Base-by-base conservation (phyloP, 2,329 filamentous ascomycete species). In the Talaromyces sp. region DNA sequence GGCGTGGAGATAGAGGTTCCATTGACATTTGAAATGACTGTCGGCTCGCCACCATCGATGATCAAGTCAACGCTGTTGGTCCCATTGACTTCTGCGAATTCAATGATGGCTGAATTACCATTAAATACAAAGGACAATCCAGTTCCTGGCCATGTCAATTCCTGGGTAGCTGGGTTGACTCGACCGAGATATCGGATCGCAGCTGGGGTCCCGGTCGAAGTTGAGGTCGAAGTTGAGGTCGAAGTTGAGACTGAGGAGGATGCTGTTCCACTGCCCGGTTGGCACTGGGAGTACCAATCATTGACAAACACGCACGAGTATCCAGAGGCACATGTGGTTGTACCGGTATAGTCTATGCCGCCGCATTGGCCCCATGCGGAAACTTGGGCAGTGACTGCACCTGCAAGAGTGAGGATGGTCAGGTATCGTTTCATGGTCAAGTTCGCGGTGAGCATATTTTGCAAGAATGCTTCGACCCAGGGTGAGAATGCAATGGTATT, bases 131-230 rank as follows among this genome's bases (percentile, higher is more conserved):
- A 64, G 0, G 54, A 50, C 27, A 64, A 22, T 3, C 62, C 54
- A 25, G 62, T 64, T 35, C 62, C 62, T 17, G 62, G 62, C 62
- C 62, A 64, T n/a, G 62, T 59, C 43, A 64, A 41, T 8, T 64
- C 62, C 1, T 52, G 59, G 15, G 62, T 64, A 11, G 41, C 54
- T 8, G 62, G 62, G 15, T 59, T 64, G 17, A 64, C 43, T 13
- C 62, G 62, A 3, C 62, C 62, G n/a, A 64, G 62, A 22, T 58
- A 64, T 10, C 54, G 52, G n/a, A 58, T 25, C 10, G 15, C 22
- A n/a, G 35, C 49, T 33, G 27, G 15, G 17, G 3, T 52, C n/a
- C 49, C 49, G 13, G 27, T 52, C 17, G 49, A 31, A n/a, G 33
- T 39, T 25, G 33, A 33, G 13, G 15, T 22, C 8, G 54, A 37